Conservation (phyloP, 345 rosid genomes). For the Pugionium cornutum region DNA sequence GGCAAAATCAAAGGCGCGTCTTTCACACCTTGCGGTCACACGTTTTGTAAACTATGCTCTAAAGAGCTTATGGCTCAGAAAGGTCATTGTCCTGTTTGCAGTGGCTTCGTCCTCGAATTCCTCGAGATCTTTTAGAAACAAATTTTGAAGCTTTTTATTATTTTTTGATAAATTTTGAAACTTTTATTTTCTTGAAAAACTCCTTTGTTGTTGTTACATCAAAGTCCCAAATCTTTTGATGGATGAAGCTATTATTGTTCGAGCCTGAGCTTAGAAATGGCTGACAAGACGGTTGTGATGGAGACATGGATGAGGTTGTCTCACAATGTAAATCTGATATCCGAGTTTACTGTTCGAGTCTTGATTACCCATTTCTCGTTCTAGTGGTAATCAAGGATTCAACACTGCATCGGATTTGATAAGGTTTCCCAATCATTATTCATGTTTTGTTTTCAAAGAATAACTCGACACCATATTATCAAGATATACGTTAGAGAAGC, state of each 20-base stretch:
- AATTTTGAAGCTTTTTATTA: neutral
- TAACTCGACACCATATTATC: too few relatives aligned
- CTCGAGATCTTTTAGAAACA: conserved; percentile 73
- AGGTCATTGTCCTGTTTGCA: conserved; percentile 92
- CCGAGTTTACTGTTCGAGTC: conserved; percentile 46
- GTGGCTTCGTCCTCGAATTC: conserved; percentile 70
- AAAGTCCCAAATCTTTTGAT: too few relatives aligned
- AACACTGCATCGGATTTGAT: too few relatives aligned
- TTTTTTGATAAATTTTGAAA: neutral
- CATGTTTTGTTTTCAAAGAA: too few relatives aligned
- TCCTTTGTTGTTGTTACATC: too few relatives aligned
- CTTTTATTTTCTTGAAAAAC: neutral
- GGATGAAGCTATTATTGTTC: too few relatives aligned
- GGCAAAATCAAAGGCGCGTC: conserved; percentile 86
- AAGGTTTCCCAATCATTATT: too few relatives aligned
- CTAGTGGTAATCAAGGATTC: too few relatives aligned
- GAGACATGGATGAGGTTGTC: conserved; percentile 61
- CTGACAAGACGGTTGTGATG: conserved; percentile 22
- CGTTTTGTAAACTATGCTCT: conserved; percentile 87
- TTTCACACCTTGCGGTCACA: conserved; percentile 87
- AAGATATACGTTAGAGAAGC: too few relatives aligned
- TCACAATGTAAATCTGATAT: conserved; percentile 80
- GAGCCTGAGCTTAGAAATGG: conserved; percentile 20
- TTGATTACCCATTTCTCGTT: too few relatives aligned
- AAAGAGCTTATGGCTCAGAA: conserved; percentile 90